Base-by-base conservation (phyloP, 169 alveolate species). In the Plasmodium gaboni region DNA sequence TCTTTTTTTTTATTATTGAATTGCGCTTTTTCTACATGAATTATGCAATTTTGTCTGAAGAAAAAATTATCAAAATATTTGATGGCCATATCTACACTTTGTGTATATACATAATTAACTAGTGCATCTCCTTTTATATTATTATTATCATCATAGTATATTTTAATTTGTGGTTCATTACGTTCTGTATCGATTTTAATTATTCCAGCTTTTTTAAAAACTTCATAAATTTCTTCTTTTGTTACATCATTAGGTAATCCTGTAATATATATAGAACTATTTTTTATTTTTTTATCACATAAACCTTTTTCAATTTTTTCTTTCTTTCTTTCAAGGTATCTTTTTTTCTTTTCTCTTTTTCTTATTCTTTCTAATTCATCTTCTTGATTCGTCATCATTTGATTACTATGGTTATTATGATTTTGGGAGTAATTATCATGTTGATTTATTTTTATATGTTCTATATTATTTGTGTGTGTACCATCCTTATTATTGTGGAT, bases 171-270 rank as follows among this genome's bases (percentile, higher is more conserved):
- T n/a, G 97, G 96, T 94, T 73, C 60, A 92, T 96, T 92, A 2
- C 95, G 94, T 38, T 92, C 93, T 8, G 97, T 95, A 86, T 95
- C 97, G 26, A 95, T 94, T 88, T 95, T 95, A 19, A 95, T 91
- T 63, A 95, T 93, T 4, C 97, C 97, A 4, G 97, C 97, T 64
- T 93, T 89, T 60, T 91, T 95, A 89, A 95, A 95, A 7, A 95
- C 93, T 12, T 61, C 74, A 15, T 90, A 89, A 42, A 95, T 93
- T 64, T 95, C 97, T 48, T 85, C 94, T 53, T 53, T 71, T 8
- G 94, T 93, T 67, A 88, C 88, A 86, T 93, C 96, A 26, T 73
- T 88, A 22, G 97, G 97, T 13, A 95, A 90, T 1, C 96, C 96
- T 51, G 95, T 57, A 17, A 95, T 87, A 72, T 95, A 95, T 4